Evolutionary conservation across 1,284 basidiomycete genomes (phyloP), one percentile per base, ranked within the genome.

Genomic region (Athelia sp.): DNA sequence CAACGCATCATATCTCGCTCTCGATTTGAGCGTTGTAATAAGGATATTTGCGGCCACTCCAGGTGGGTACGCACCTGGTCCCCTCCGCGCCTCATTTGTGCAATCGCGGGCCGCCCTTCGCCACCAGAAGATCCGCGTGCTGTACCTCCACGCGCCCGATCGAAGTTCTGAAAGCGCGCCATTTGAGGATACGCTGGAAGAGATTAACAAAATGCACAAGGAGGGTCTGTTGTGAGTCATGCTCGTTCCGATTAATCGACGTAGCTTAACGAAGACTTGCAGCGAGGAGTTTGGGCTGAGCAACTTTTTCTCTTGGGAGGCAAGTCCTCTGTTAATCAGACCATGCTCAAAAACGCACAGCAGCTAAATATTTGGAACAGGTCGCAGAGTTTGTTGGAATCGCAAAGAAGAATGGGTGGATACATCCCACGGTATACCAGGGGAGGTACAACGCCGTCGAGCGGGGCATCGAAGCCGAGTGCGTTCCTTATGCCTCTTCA

Each of bases 391-490:
- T 74, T 31, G 52, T 66, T 43, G 50, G 46, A 2, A 54, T 71
- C 31, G 64, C 62, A 45, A 53, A 63, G 2, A 36, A 48, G 19
- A 59, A 72, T 42, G 59, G 57, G 14, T 72, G 61, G 59, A 52
- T 71, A 46, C 56, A 64, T 52, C 75, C 75, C 0, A 63, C 65
- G 0, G 67, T 74, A 10, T 76, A 76, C 54, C 73, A 78, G 56
- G 73, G 70, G 6, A 46, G 60, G 45, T 60, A 55, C 22, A 58
- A 47, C 36, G 53, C 52, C 9, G 45, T 58, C 11, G 51, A 56
- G 24, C 51, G 58, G n/a, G 56, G 60, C 9, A 61, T 66, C 40
- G 71, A 72, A 50, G 56, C 60, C 3, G 71, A 72, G 52, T 58
- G 21, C 31, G 55, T 45, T 2, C 17, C n/a, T 15, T 29, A n/a